Percentiles rank a stretch among this genome's conserved stretches.
Evolutionary conservation across 306 rosid genomes (phyloP).

Genomic region (Trichosanthes truncata): DNA sequence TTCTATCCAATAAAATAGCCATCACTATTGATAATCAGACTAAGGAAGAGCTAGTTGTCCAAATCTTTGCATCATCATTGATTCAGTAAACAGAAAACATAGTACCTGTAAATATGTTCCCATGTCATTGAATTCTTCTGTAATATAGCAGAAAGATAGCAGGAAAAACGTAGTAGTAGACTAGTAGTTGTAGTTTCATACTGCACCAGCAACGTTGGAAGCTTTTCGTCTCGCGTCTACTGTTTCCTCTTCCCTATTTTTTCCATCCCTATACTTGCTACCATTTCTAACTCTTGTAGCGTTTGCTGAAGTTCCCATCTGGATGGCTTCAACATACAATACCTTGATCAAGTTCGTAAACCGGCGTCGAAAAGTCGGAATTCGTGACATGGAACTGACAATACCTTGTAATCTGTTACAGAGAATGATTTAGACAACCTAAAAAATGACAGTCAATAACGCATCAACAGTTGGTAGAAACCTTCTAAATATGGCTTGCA

Average conservation of each 20-base stretch:
- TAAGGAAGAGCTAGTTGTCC: background rate
- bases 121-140: background rate
- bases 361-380: constrained; percentile 60
- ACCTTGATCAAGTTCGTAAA: constrained; percentile 48
- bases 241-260: constrained; percentile 17
- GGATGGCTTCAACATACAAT: constrained; percentile 58
- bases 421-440: background rate
- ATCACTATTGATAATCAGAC: background rate
- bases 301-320: constrained; percentile 26
- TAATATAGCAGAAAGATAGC: background rate
- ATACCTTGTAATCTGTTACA: constrained; percentile 59
- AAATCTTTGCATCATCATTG: background rate
- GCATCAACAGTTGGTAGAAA: background rate
- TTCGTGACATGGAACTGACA: constrained; percentile 52
- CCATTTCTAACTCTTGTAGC: constrained; percentile 3
- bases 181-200: constrained; percentile 11
- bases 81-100: background rate
- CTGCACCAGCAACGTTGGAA: constrained; percentile 10
- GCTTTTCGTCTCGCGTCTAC: background rate
- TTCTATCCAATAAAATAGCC: background rate
- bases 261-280: constrained; percentile 3
- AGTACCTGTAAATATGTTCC: background rate
- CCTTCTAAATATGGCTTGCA: constrained; percentile 80
- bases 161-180: background rate
- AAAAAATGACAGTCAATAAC: background rate